Base-by-base conservation (phyloP, 306 rosid genomes). In the Elaeagnus macrophylla region DNA sequence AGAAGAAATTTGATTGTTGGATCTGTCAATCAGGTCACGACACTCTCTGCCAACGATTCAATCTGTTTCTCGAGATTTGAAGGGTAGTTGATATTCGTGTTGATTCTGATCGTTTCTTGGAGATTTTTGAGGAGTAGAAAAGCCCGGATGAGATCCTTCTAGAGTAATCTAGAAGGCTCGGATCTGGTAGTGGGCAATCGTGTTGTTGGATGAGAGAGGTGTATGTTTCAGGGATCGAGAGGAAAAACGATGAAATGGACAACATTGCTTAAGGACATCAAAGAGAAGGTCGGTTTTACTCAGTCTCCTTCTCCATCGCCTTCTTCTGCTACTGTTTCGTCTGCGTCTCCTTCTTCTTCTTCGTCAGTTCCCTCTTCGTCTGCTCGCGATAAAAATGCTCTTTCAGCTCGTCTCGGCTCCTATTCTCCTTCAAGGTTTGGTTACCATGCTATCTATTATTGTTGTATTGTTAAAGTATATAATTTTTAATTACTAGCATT, bases 221-320 rank as follows among this genome's bases (percentile, higher is more conserved):
- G 63, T 53, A 65, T 58, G 83, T 72, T 80, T 80, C 62, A 66
- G 76, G 67, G 79, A 76, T 81, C 81, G 65, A 76, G 44, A 65
- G 77, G 83, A 70, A 72, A 58, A 86, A 82, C 95, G 70, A 93
- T 93, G 99, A 93, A 88, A 88, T 93, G 99, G 99, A 88, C 51
- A 55, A 62, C 95, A 76, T 88, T 93, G 95, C 85, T 93, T 72
- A 93, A 82, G 87, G 99, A 93, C 81, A 77, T 93, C 62, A 93
- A 80, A 80, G 99, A 93, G 88, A 93, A 84, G 90, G 99, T 93
- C 72, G 96, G 99, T 38, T 68, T 93, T 32, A 79, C 84, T 80
- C 94, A 80, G 64, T 55, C 89, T 32, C 74, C 74, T 42, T 41
- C 65, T 7, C 39, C 65, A 51, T 42, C 91, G 8, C 61, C 90